phyloP scores from a whole-genome alignment of 2,329 filamentous ascomycete genomes.

The Emydomyces testavorans region DNA sequence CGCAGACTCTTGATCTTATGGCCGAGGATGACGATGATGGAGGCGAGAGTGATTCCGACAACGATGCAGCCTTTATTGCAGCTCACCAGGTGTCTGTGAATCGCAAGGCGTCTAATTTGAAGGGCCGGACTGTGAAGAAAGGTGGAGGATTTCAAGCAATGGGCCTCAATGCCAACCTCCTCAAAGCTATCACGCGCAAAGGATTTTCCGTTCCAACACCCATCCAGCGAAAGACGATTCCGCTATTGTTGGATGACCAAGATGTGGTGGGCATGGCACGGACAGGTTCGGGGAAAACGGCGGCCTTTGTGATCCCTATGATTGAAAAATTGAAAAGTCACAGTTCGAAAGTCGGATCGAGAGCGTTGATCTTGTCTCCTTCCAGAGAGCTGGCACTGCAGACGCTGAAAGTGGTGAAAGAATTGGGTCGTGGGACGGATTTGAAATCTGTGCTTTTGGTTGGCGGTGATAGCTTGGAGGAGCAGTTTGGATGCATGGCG shows the following conservation, averaged over 20 bases:
- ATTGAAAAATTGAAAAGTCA: constrained; percentile 85
- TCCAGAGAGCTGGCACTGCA: constrained; percentile 90
- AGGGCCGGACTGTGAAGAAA: constrained; percentile 81
- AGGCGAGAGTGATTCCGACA: constrained; percentile 46
- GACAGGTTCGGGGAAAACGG: constrained; percentile 97
- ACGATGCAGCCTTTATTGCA: constrained; percentile 83
- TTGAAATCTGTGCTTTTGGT: constrained; percentile 82
- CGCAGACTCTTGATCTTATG: constrained; percentile 42
- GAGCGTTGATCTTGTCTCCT: constrained; percentile 80
- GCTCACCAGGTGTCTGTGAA: constrained; percentile 77
- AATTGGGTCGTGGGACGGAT: constrained; percentile 80
- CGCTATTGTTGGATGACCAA: constrained; percentile 73
- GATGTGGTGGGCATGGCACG: constrained; percentile 99
- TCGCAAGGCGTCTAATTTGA: constrained; percentile 68
- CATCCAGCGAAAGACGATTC: constrained; percentile 94
- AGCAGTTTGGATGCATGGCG: constrained; percentile 87
- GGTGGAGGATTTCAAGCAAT: constrained; percentile 94
- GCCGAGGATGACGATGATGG: constrained; percentile 41
- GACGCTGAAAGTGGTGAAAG: constrained; percentile 92
- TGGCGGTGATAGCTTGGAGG: constrained; percentile 88
- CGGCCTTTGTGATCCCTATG: constrained; percentile 97
- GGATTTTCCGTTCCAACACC: constrained; percentile 94
- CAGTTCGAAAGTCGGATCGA: constrained; percentile 71
- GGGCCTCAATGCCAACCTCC: constrained; percentile 68
- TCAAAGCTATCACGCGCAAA: constrained; percentile 86